Evolutionary conservation across 2,329 filamentous ascomycete species (phyloP), one percentile per base, ranked within the genome.

Genomic region (Aschersonia sp.): DNA sequence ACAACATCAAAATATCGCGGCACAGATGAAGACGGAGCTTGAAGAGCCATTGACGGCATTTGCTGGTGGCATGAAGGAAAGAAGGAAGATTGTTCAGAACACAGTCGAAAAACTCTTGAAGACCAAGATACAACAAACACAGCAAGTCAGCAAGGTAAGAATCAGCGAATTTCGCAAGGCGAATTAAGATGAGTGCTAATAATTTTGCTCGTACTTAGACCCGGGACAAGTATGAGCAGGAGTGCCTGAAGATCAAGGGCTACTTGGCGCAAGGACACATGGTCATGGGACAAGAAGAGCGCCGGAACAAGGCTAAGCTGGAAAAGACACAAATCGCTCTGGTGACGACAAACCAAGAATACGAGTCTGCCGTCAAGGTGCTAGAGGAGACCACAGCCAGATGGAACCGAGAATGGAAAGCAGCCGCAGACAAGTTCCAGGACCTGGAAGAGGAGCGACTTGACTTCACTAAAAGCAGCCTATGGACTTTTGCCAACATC

Each of bases 281-380:
- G 92, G 92, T 98, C 49, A 98, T 98, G 92, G 92, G 92, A 11
- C 92, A 98, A 58, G 92, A 98, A 63, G 92, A 98, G 69, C 81
- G 92, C 31, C 95, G 95, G 68, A 98, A 98, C 66, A 98, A 98
- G 68, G 89, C 90, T 29, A 97, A 95, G 66, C 76, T 98, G 42
- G 92, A 98, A 65, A 98, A 98, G 75, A 97, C 92, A 1, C 92
- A 98, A 63, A 92, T 95, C 57, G 94, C 89, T 58, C 76, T 98
- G 50, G 89, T 89, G 0, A 81, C 82, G 6, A 89, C 89, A 51
- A 97, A 94, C 66, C 82, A 80, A 43, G 92, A 97, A 58, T 98
- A 98, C 61, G 90, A 98, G 64, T 79, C 79, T 46, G 88, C 92
- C 0, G 84, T 98, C 50, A 97, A 97, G 65, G 75, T 86, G 1